Evolutionary conservation across 163 green algal genomes (phyloP).

Genomic region (Coccomyxa subellipsoidea): DNA sequence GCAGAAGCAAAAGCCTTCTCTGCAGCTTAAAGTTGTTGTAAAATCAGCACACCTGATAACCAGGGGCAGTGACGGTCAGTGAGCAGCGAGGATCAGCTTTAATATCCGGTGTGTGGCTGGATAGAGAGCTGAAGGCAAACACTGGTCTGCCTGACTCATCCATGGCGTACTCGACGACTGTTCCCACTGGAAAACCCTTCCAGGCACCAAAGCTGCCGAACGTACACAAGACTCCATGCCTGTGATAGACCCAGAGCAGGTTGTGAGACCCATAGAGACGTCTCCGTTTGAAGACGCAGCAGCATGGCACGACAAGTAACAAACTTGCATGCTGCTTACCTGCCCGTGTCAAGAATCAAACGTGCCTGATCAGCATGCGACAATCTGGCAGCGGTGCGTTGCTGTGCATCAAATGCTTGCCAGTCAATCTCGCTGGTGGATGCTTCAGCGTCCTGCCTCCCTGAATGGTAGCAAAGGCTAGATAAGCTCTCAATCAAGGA

Average conservation of each 20-base stretch:
- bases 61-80: conserved; percentile 54
- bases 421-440: neutral
- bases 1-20: too few relatives aligned
- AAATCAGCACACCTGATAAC: conserved; percentile 35
- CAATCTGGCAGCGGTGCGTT: conserved; percentile 41
- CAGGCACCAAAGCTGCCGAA: conserved; percentile 22
- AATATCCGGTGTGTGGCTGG: conserved; percentile 68
- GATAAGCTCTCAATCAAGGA: too few relatives aligned
- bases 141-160: conserved; percentile 61
- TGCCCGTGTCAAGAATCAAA: conserved; percentile 53
- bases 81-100: conserved; percentile 39
- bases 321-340: conserved; percentile 19
- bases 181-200: conserved; percentile 62
- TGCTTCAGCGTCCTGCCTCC: neutral
- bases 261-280: too few relatives aligned
- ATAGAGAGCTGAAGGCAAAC: conserved; percentile 66
- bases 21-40: too few relatives aligned
- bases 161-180: conserved; percentile 70
- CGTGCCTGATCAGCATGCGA: conserved; percentile 53
- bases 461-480: neutral
- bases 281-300: too few relatives aligned
- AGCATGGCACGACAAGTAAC: neutral
- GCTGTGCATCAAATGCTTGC: conserved; percentile 49
- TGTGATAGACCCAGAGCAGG: conserved; percentile 9
- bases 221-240: conserved; percentile 62